Evolutionary conservation across 768 basidiomycete genomes (phyloP), one percentile per base, ranked within the genome.

Genomic region (Russula sp.): DNA sequence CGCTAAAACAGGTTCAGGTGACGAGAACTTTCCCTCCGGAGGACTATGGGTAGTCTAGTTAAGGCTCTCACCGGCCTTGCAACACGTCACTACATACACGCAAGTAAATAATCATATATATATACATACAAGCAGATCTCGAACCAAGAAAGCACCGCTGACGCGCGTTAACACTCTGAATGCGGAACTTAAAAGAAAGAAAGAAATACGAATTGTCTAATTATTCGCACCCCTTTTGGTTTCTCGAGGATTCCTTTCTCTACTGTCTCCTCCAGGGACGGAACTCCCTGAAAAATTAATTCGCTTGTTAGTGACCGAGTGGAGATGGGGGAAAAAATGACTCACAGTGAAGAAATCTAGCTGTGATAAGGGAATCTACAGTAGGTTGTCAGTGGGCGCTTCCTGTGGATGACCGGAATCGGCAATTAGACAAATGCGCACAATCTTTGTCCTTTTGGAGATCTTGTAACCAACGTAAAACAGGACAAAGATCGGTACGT

Each of bases 311-410:
- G 34, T 10, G 34, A 28, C 10, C 8, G n/a, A 44, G 40, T 30
- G 36, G 42, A 10, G 30, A 20, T 30, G 7, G 4, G 22, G 11
- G 13, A 51, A 44, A 32, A 6, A 0, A 54, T 11, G 46, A 57
- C 67, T 46, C 57, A 66, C 67, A 11, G 67, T 66, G 24, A 53
- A 52, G 40, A 68, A 68, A 59, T 68, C 67, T 38, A 68, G 40
- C 16, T 68, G 56, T 30, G 36, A 50, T 16, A 65, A 24, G 2
- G 63, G 34, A n/a, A 61, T 22, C 63, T 65, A 26, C 1, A 44
- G 42, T 7, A 38, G 38, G 20, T 9, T 6, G 20, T 44, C 20
- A 20, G n/a, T 18, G 13, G 20, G n/a, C 18, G 28, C 52, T 20
- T 42, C 16, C 36, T 42, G 26, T 57, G 10, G 24, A 22, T 26